Base-by-base conservation (phyloP, 1,139 yeast species). In the Yamadazyma atmosphaerica region DNA sequence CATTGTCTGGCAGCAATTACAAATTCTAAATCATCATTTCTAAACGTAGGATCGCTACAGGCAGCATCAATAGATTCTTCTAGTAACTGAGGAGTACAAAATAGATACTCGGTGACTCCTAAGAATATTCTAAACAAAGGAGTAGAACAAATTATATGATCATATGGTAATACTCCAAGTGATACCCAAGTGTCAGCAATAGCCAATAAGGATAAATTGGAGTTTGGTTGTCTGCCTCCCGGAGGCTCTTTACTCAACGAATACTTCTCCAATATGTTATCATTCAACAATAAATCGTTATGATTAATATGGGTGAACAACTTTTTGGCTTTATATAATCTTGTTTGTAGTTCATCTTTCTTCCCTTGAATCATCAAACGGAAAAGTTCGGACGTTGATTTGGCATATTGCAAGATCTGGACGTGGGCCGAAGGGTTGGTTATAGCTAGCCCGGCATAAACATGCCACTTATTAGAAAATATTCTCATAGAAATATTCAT, bases 401-500 rank as follows among this genome's bases (percentile, higher is more conserved):
- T 76, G 2, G 98, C 86, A 57, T 90, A 92, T 58, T 90, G 98
- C 44, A 87, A 71, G 15, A 94, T 85, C 61, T 92, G 98, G 29
- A 76, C 79, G 55, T 90, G 97, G 0, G 98, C 98, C 21, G 92
- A 79, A 0, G 97, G 97, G 56, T 92, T 92, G 3, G 96, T 86
- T 45, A 92, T 90, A 9, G 98, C 97, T 51, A 92, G 71, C 0
- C 98, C 98, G 4, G 98, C 98, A 57, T 92, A 92, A 17, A 92
- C 98, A 56, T 92, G 98, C 96, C 97, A 92, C 61, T 90, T 89
- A 63, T 90, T 92, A 22, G 95, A 82, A 60, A 74, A 92, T 33
- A 92, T 92, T 48, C 98, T 73, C 55, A 92, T 66, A 1, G 98
- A 86, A 36, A 92, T 89, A 59, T 92, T 92, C 58, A 90, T 86